Evolutionary conservation across 148 eudicot genomes (phyloP), one percentile per base, ranked within the genome.

Genomic region (Agrostemma githago): DNA sequence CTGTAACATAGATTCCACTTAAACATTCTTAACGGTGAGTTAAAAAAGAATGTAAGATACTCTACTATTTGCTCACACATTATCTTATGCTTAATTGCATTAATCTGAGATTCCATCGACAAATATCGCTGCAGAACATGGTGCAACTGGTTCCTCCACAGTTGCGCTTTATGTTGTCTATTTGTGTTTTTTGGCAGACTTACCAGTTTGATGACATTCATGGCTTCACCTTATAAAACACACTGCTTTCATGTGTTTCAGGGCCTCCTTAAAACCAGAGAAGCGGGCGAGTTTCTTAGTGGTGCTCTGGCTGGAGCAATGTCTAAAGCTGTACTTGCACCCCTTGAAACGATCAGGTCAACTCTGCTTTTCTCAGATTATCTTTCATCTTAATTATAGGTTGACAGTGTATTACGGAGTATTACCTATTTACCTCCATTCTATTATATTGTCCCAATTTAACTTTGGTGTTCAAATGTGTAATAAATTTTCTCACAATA

Each of bases 271-370:
- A 72, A 75, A 79, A 85, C 78, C 41, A 86, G 98, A 83, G 98
- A 89, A 82, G 96, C 79, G 34, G 88, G 97, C 2, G 98, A 94
- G 82, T 91, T 94, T 83, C 85, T 91, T 59, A 94, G 98, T 78
- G 97, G 98, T 79, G 98, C 98, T 61, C 70, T 94, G 76, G 98
- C 98, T 14, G 98, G 98, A 78, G 98, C 98, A 77, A 94, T 94
- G 98, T 76, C 97, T 64, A 94, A 94, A 81, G 98, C 98, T 76
- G 85, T 89, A 76, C 91, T 94, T 65, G 98, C 98, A 75, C 98
- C 98, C 81, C 93, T 94, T 62, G 98, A 94, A 79, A 94, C 98
- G 72, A 91, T 94, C 88, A 89, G 98, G 98, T 94, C 66, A 16
- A 57, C 21, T 59, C 80, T 53, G 12, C 61, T 58, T 72, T 10